Evolutionary conservation across 805 yeast genomes (phyloP).

Genomic region (Barnettozyma botsteinii): DNA sequence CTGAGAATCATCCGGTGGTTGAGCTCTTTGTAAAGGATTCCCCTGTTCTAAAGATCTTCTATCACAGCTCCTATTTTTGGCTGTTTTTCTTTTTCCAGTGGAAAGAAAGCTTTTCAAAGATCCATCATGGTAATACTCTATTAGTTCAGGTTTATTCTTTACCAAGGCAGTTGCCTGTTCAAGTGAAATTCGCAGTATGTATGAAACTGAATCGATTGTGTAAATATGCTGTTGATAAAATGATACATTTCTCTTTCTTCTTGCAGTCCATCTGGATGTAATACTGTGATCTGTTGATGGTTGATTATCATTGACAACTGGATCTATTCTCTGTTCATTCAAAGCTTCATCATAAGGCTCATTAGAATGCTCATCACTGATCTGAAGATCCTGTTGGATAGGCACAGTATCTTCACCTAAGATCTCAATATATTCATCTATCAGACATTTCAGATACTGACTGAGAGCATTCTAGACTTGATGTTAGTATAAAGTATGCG

Average conservation of each 20-base stretch:
- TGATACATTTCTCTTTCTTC: slow-evolving; percentile 19
- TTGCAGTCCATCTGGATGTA: too few species aligned
- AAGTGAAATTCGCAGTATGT: slow-evolving; percentile 13
- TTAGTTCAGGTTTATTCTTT: slow-evolving; percentile 18
- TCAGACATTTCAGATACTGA: background rate
- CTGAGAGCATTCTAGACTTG: background rate
- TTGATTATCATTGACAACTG: too few species aligned
- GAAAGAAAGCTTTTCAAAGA: slow-evolving; percentile 14
- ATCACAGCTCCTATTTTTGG: background rate
- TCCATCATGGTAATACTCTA: slow-evolving; percentile 26
- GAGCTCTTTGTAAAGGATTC: too few species aligned
- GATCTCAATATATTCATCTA: background rate
- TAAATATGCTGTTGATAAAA: slow-evolving; percentile 24
- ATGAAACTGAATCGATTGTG: slow-evolving; percentile 22
- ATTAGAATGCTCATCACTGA: too few species aligned
- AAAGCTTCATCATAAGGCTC: background rate
- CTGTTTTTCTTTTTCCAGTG: slow-evolving; percentile 1
- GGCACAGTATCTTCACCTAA: too few species aligned
- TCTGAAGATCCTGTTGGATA: too few species aligned
- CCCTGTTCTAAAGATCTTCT: too few species aligned
- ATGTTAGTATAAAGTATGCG: background rate
- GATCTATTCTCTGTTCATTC: background rate
- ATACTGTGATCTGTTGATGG: too few species aligned
- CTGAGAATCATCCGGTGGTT: background rate
- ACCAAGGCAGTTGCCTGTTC: slow-evolving; percentile 21